Conservation (phyloP, 208 protist genomes). For the Acanthamoeba quina region DNA sequence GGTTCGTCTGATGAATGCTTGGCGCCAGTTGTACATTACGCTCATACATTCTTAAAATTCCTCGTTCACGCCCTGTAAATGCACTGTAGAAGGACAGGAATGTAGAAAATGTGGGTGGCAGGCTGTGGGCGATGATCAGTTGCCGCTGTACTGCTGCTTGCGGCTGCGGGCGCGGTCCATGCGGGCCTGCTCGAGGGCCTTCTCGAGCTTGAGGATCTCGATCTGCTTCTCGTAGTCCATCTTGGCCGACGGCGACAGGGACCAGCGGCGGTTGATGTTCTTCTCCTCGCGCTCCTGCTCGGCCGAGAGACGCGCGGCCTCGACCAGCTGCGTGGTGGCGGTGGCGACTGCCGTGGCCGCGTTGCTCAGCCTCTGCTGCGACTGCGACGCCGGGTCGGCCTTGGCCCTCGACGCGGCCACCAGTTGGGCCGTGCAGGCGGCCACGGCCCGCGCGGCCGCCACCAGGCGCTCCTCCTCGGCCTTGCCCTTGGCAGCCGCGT, state of each 20-base stretch:
- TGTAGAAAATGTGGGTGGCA: no score
- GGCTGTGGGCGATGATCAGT: no score
- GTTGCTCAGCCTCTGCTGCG: slow-evolving; percentile 32
- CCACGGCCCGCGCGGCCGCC: slow-evolving; percentile 36
- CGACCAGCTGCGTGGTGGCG: slow-evolving; percentile 50
- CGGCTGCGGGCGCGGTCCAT: slow-evolving; percentile 49
- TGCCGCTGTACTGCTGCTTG: slow-evolving; percentile 1
- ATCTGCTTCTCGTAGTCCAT: slow-evolving; percentile 62
- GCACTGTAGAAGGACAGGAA: no score
- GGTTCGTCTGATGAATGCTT: no score
- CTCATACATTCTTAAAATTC: no score
- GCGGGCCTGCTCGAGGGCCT: slow-evolving; percentile 71
- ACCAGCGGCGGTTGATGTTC: slow-evolving; percentile 56
- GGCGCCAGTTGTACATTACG: no score
- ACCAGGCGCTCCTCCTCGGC: slow-evolving; percentile 61
- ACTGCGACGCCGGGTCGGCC: background rate
- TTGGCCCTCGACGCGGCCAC: slow-evolving; percentile 59
- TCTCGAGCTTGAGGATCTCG: slow-evolving; percentile 76
- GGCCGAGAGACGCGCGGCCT: slow-evolving; percentile 29
- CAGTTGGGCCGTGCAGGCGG: slow-evolving; percentile 64
- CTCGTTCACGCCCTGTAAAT: no score
- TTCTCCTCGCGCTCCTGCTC: slow-evolving; percentile 50
- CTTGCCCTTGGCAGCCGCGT: background rate
- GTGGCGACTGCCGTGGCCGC: slow-evolving; percentile 31
- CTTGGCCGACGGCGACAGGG: slow-evolving; percentile 45